Base-by-base conservation (phyloP, 164 flowering plant species). In the Piper longum region DNA sequence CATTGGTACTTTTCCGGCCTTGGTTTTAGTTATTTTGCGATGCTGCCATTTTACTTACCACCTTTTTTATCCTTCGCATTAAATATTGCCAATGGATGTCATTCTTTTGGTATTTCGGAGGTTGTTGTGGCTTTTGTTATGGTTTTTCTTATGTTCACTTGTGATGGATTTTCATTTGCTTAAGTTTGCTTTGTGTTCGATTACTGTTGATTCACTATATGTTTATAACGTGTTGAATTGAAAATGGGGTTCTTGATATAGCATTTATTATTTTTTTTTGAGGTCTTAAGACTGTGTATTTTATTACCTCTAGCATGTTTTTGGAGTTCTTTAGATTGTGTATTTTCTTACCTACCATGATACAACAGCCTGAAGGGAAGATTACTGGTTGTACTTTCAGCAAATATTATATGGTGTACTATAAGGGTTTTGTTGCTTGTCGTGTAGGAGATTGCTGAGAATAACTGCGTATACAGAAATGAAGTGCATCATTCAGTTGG, bases 381-480 rank as follows among this genome's bases (percentile, higher is more conserved):
- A 9, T 48, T 48, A 9, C 2, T 48, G 7, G 3, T 5, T 48
- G 52, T 14, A 48, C 8, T 48, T 48, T 48, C 52, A 5, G 11
- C 14, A 13, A 48, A 14, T 3, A 9, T 48, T 9, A 48, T 48
- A 9, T 9, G 3, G 14, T 48, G 12, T 2, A 48, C 1, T 26
- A 26, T 26, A 26, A 26, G 36, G 36, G 11, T 9, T 0, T 48
- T 12, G 14, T 5, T 48, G 52, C 14, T 48, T 9, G 12, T 48
- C 7, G 14, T 80, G 72, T 81, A 87, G 98, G 98, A 89, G 73
- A 82, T 80, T 68, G 96, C 96, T 67, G 95, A 84, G 44, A 84
- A 84, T 77, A 82, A 85, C 64, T 85, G 95, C 72, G 98, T 91
- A 16, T 91, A 89, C 63, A 72, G 92, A 77, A 89, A 87, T 77